Base-by-base conservation (phyloP, 73 alveolate genomes). In the Effrenium voratum region DNA sequence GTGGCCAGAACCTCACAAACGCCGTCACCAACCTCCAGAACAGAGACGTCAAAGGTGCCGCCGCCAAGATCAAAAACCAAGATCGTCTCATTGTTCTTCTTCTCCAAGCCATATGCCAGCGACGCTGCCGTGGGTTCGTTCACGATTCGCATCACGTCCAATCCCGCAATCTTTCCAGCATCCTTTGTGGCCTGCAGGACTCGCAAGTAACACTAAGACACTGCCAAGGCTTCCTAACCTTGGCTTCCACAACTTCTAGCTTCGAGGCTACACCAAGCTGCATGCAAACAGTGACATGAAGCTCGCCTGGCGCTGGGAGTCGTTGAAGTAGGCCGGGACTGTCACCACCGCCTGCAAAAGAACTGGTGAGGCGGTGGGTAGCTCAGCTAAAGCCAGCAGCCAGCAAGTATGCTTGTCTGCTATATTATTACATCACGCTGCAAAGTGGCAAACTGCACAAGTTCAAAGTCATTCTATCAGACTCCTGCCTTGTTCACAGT, bases 101-200 rank as follows among this genome's bases (percentile, higher is more conserved):
- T 99, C 99, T 99, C 99, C 79, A 99, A 99, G 43, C 99, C 99
- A 99, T 99, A 99, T 47, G 99, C 99, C 86, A 99, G 99, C 70
- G 99, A 99, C 40, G 99, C 99, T 85, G 99, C 99, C 13, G 99
- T 99, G n/a, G 99, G 99, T 99, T 99, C 99, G 99, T 99, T 99
- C 99, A 99, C 99, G 96, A 99, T 99, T 96, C 99, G 99, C 99
- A 99, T 93, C 50, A 99, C 99, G 32, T 99, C 99, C 93, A 99
- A 94, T 22, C 99, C 99, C 44, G 99, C 99, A 96, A 99, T 99
- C 93, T 98, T 88, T 45, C 99, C 99, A 22, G 99, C 99, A 75
- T 99, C 99, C 98, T 99, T 99, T 38, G 99, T 99, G 59, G 99
- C 95, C 99, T 86, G 26, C 15, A 45, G 13, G 12, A 38, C 44